Evolutionary conservation across 306 rosid species (phyloP), one percentile per base, ranked within the genome.

Genomic region (Gastrolobium villosum): DNA sequence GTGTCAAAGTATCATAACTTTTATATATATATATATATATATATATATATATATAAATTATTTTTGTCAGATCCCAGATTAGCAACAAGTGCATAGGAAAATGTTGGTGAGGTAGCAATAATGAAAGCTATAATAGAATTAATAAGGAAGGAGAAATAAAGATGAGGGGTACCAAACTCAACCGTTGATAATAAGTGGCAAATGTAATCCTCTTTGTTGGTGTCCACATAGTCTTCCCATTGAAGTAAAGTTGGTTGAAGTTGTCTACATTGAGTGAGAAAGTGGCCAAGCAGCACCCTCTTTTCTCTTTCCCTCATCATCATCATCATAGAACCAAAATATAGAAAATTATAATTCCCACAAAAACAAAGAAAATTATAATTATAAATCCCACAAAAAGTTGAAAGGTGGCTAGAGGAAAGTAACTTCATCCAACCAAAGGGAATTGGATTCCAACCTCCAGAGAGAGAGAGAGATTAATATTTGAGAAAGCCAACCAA

Each of bases 241-340:
- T 87, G 56, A 94, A 94, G 99, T 89, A 91, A 92, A 92, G 98
- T 83, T 92, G 3, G 94, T 87, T 92, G 97, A 89, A 84, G 88
- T 72, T 86, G 87, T 89, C 65, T 84, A 84, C 84, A 90, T 86
- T 90, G 98, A 92, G 97, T 92, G 92, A 92, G 86, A 92, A 91
- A 91, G 86, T 91, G 91, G 98, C 83, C 88, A 95, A 84, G 88
- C 65, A n/a, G 5, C 10, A 70, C 82, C 34, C 32, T 74, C 59
- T 65, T 57, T 65, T 66, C 57, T 73, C 65, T 76, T 74, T 78
- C 70, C 76, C 84, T 80, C 83, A 67, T 86, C 90, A 83, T 83
- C 79, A 87, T 86, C 72, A 85, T 88, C 76, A 84, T 81, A 55
- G 64, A 83, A 82, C 77, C 77, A 76, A 64, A 84, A 59, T 79